Evolutionary conservation across 805 yeast genomes (phyloP).

Genomic region (Hanseniaspora valbyensis): DNA sequence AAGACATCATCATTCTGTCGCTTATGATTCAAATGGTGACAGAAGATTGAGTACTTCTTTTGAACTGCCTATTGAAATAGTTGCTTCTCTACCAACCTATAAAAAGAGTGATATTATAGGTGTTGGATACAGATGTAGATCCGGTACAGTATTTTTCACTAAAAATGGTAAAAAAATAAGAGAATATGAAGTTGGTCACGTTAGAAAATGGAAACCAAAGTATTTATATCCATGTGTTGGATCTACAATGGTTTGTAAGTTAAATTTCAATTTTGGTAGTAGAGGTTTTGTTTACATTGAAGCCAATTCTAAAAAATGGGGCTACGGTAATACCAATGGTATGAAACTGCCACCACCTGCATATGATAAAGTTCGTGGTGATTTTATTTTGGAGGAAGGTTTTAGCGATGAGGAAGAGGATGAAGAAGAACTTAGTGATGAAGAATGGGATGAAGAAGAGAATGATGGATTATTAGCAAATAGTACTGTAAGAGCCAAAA

Average conservation of each 20-base stretch:
- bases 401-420: constrained; percentile 25
- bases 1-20: constrained; percentile 67
- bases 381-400: constrained; percentile 56
- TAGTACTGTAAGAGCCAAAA: not conserved
- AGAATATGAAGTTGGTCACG: constrained; percentile 70
- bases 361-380: constrained; percentile 68
- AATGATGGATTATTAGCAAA: not conserved
- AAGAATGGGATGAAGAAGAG: constrained; percentile 10
- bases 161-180: constrained; percentile 82
- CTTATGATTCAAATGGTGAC: constrained; percentile 80
- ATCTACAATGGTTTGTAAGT: constrained; percentile 63
- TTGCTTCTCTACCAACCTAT: constrained; percentile 46
- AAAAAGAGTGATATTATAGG: constrained; percentile 88
- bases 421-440: constrained; percentile 17
- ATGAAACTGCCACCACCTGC: constrained; percentile 88
- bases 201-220: constrained; percentile 57
- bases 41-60: constrained; percentile 76
- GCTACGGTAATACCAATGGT: constrained; percentile 84
- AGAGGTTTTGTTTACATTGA: constrained; percentile 83
- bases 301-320: constrained; percentile 91
- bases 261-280: constrained; percentile 86
- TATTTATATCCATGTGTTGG: constrained; percentile 84
- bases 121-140: constrained; percentile 69
- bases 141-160: constrained; percentile 85
- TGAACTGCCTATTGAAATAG: constrained; percentile 33